These are phyloP conservation scores for Crucihimalaya himalaica DNA, from an alignment of 345 rosid genomes.

Conservation along the genomic window DNA sequence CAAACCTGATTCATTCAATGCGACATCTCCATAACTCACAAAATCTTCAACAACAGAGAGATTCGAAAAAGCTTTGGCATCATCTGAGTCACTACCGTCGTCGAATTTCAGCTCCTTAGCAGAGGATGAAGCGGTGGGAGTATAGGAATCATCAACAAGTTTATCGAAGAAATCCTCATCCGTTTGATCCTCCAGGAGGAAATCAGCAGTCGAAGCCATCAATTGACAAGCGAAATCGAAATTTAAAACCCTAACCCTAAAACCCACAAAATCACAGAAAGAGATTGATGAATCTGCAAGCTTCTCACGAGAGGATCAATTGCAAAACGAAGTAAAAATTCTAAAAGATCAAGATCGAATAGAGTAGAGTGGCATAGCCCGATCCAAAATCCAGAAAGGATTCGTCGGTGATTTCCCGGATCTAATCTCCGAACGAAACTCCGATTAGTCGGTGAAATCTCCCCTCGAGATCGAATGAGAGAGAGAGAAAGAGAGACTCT, in stretches of 20 bases:
- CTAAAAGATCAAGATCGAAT: conserved; percentile 16
- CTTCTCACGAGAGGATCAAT: conserved; percentile 13
- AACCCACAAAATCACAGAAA: conserved; percentile 23
- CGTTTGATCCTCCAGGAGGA: conserved; percentile 89
- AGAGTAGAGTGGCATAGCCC: conserved; percentile 21
- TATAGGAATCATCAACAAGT: conserved; percentile 68
- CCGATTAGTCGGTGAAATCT: conserved; percentile 39
- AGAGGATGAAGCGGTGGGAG: conserved; percentile 35
- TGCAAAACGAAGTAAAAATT: conserved; percentile 3
- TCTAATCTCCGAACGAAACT: conserved; percentile 23
- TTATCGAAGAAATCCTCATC: conserved; percentile 98
- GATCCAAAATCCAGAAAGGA: conserved; percentile 17
- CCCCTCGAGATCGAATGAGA: conserved; percentile 24
- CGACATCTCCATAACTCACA: conserved; percentile 38
- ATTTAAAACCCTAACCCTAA: conserved; percentile 33
- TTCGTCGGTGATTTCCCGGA: conserved; percentile 24
- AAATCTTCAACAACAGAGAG: conserved; percentile 48
- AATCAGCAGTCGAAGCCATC: conserved; percentile 89
- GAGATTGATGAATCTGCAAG: conserved; percentile 31
- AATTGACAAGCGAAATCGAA: conserved; percentile 11
- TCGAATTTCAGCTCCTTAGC: conserved; percentile 32
- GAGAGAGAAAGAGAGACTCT: conserved; percentile 11
- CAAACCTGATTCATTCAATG: conserved; percentile 26
- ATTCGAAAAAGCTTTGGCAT: conserved; percentile 60
- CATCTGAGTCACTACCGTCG: conserved; percentile 59